These are phyloP conservation scores for Ramularia endophylla DNA, from an alignment of 2,329 filamentous ascomycete genomes.

Conservation along the genomic window DNA sequence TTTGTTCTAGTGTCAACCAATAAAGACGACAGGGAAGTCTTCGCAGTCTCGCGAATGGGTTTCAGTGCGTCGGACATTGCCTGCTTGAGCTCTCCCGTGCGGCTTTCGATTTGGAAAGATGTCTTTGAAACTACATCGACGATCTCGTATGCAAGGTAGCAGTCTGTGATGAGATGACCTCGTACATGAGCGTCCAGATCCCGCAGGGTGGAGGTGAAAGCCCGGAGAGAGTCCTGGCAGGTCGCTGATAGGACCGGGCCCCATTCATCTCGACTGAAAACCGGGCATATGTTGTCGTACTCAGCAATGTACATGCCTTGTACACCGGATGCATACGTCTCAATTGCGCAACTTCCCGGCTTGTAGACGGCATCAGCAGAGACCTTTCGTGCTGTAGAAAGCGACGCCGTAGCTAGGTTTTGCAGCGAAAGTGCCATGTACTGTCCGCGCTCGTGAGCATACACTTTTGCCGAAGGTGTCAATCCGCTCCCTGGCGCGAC, in stretches of 20 bases:
- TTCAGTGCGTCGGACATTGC: slow-evolving; percentile 79
- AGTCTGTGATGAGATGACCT: slow-evolving; percentile 79
- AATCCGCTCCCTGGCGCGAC: slow-evolving; percentile 23
- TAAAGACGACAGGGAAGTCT: slow-evolving; percentile 74
- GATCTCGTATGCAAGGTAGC: slow-evolving; percentile 91
- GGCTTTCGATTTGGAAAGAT: slow-evolving; percentile 70
- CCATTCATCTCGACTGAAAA: slow-evolving; percentile 85
- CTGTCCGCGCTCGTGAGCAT: slow-evolving; percentile 76
- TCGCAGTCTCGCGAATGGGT: slow-evolving; percentile 86
- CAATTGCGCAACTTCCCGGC: slow-evolving; percentile 83
- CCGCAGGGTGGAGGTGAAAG: slow-evolving; percentile 77
- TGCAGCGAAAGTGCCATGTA: slow-evolving; percentile 78
- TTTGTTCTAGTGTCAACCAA: slow-evolving; percentile 75
- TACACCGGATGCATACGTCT: slow-evolving; percentile 79
- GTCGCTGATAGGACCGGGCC: slow-evolving; percentile 70
- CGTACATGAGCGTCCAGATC: slow-evolving; percentile 90
- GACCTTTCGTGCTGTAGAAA: slow-evolving; percentile 70
- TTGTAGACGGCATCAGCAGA: slow-evolving; percentile 75
- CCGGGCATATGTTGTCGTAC: slow-evolving; percentile 80
- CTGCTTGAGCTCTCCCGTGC: slow-evolving; percentile 78
- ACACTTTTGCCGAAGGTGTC: slow-evolving; percentile 66
- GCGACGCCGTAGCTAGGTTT: slow-evolving; percentile 79
- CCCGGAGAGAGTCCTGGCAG: slow-evolving; percentile 69
- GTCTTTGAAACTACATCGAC: slow-evolving; percentile 81
- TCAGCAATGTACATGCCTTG: slow-evolving; percentile 83